These are phyloP conservation scores for Pythium insidiosum DNA, from an alignment of 352 stramenopile species.

Conservation along the genomic window DNA sequence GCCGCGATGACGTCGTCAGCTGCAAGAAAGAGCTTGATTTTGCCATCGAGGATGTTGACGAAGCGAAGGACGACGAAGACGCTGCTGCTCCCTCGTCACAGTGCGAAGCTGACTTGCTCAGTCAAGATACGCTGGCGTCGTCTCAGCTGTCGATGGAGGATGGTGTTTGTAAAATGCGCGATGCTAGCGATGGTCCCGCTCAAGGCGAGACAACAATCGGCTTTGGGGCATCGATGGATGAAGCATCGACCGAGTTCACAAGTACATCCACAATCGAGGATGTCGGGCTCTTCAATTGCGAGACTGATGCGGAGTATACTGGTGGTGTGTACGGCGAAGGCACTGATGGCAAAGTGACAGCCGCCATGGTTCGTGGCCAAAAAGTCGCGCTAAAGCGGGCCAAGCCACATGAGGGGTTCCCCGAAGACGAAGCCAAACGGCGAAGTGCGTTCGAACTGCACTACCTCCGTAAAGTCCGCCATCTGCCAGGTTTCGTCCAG, in stretches of 20 bases:
- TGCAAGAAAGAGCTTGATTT: conserved; percentile 18
- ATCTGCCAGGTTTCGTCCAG: conserved; percentile 72
- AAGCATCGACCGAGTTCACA: conserved; percentile 32
- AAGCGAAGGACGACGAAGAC: not conserved
- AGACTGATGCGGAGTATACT: conserved; percentile 72
- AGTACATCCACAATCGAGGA: conserved; percentile 79
- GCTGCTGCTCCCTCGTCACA: not conserved
- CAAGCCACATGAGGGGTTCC: conserved; percentile 71
- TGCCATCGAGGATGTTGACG: not conserved
- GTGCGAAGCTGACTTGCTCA: not conserved
- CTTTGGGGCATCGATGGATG: conserved; percentile 4
- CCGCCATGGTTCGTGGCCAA: conserved; percentile 64
- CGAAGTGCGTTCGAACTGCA: conserved; percentile 70
- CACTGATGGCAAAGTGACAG: conserved; percentile 72
- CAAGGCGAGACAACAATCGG: too few species aligned
- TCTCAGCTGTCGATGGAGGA: too few species aligned
- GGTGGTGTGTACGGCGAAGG: conserved; percentile 80
- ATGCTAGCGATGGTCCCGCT: too few species aligned
- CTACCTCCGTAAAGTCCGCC: conserved; percentile 68
- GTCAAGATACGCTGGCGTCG: too few species aligned
- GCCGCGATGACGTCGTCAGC: too few species aligned
- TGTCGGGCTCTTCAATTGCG: conserved; percentile 80
- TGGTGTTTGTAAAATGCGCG: too few species aligned
- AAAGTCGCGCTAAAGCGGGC: conserved; percentile 79
- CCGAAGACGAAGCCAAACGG: conserved; percentile 70